phyloP scores from a whole-genome alignment of 2,329 filamentous ascomycete species.

The Xylariaceae sp. region DNA sequence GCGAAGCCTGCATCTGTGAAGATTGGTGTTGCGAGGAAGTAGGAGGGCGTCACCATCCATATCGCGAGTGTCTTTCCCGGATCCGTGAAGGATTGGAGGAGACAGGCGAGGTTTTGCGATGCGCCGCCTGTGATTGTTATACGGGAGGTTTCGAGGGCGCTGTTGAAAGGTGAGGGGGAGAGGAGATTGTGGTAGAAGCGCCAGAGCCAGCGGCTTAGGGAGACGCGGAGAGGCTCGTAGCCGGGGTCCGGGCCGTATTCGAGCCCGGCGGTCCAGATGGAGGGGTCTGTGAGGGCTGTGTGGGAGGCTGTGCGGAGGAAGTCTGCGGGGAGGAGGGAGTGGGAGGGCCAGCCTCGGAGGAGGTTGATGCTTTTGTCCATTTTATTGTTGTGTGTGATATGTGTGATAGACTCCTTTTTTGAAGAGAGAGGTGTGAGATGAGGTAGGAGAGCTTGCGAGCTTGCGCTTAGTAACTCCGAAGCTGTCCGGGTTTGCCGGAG shows the following conservation, averaged over 20 bases:
- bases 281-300: constrained; percentile 55
- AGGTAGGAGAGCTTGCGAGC: too few species aligned
- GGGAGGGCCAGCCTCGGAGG: constrained; percentile 62
- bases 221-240: constrained; percentile 61
- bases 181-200: constrained; percentile 45
- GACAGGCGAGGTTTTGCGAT: constrained; percentile 71
- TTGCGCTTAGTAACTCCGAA: too few species aligned
- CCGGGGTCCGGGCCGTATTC: constrained; percentile 77
- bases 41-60: constrained; percentile 78
- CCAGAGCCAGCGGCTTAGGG: constrained; percentile 66
- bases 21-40: constrained; percentile 79
- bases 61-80: constrained; percentile 67
- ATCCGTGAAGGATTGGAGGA: constrained; percentile 77
- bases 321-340: constrained; percentile 57
- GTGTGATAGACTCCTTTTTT: background rate
- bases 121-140: constrained; percentile 83
- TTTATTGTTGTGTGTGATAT: background rate
- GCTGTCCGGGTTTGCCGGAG: too few species aligned
- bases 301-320: constrained; percentile 57
- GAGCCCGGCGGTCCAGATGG: constrained; percentile 58
- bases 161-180: background rate
- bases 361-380: constrained; percentile 53
- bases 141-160: constrained; percentile 39
- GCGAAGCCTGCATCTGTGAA: constrained; percentile 76
- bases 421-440: too few species aligned